Evolutionary conservation across 306 rosid genomes (phyloP), one percentile per base, ranked within the genome.

Genomic region (Cucumis hystrix): DNA sequence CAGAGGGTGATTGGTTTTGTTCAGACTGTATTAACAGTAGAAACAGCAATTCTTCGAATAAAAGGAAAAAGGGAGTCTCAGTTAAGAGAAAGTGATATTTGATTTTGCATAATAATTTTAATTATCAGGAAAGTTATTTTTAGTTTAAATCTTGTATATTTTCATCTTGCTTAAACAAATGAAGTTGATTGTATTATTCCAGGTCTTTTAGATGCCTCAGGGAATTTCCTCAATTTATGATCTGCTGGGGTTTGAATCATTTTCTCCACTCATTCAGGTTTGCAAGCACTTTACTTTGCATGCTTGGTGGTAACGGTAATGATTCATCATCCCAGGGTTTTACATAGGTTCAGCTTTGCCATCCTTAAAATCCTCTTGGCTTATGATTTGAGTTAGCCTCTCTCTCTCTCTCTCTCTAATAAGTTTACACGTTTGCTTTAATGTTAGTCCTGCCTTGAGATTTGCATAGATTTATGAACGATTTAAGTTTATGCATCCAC

Each of bases 1-100:
- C 97, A 5, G 89, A 85, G 79, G 97, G 81, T 65, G 97, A 92
- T 78, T 95, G 99, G 99, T 89, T 92, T 80, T 90, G 97, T 82
- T 78, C 89, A 9, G 61, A 89, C 54, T 95, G 99, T 80, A 82
- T 74, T 72, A 28, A 21, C 39, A 80, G 84, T 60, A 78, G 64
- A 79, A 84, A 79, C 63, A 81, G 76, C 77, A 79, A 59, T 51
- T 33, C 89, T 12, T 37, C 83, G 35, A 84, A 63, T 79, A 90
- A 87, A 77, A 87, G 79, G 82, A 91, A 82, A 83, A 91, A 85
- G 43, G 79, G 84, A 18, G 60, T 78, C 41, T 80, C 89, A 41
- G 72, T 77, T 2, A 86, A 80, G 82, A 43, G 69, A 35, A 82
- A 79, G 70, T 87, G 79, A 85, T 11, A 52, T 77, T 73, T 25